phyloP scores from a whole-genome alignment of 768 basidiomycete species.

The Amanita rimosa region DNA sequence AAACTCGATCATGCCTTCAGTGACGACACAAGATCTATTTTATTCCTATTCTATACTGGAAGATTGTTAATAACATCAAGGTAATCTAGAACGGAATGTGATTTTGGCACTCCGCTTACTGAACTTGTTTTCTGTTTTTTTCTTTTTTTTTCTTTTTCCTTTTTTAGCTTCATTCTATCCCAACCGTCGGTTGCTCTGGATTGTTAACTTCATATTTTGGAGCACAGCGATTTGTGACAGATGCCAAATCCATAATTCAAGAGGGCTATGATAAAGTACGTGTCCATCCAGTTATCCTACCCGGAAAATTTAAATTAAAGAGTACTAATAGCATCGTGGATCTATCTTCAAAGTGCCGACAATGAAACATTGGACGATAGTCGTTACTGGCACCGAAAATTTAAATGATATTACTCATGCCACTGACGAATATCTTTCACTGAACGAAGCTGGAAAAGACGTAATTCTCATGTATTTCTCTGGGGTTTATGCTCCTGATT shows the following conservation, averaged over 20 bases:
- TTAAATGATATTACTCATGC: too few relatives aligned
- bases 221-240: conserved; percentile 10
- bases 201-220: neutral
- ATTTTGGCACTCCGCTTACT: too few relatives aligned
- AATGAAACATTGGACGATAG: conserved; percentile 32
- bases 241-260: conserved; percentile 15
- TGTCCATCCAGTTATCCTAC: neutral
- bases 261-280: conserved; percentile 22
- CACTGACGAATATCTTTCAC: too few relatives aligned
- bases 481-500: neutral
- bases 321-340: conserved; percentile 13
- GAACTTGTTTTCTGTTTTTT: neutral
- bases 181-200: neutral
- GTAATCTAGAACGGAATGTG: too few relatives aligned
- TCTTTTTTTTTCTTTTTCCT: too few relatives aligned
- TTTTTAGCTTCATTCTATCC: neutral
- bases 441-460: too few relatives aligned
- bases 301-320: neutral
- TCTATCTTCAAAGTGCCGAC: conserved; percentile 30
- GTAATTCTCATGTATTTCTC: neutral
- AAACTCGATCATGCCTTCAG: too few relatives aligned
- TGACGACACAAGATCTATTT: too few relatives aligned
- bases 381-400: conserved; percentile 25
- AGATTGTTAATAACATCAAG: too few relatives aligned
- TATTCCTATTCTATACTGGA: too few relatives aligned